Percentiles rank a stretch among this genome's conserved stretches.
phyloP scores from a whole-genome alignment of 2,329 filamentous ascomycete genomes.

The Cytospora schulzeri region DNA sequence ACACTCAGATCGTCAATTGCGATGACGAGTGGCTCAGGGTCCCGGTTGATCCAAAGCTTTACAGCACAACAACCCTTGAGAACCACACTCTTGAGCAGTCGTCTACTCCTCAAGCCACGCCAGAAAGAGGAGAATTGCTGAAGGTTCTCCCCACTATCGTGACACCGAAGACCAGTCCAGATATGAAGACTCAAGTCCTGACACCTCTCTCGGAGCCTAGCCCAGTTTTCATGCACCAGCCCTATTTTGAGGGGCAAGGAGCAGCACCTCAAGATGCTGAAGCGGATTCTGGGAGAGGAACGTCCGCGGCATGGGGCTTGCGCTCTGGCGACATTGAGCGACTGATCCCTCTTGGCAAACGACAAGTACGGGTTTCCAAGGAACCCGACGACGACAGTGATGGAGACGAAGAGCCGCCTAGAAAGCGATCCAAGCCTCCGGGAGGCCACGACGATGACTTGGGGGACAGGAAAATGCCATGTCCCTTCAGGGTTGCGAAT shows the following conservation, averaged over 20 bases:
- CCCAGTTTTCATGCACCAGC: slow-evolving; percentile 15
- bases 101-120: slow-evolving; percentile 7
- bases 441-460: slow-evolving; percentile 24
- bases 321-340: slow-evolving; percentile 10
- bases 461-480: slow-evolving; percentile 35
- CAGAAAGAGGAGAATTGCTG: slow-evolving; percentile 8
- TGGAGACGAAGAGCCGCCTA: slow-evolving; percentile 17
- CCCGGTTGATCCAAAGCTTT: slow-evolving; percentile 29
- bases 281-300: slow-evolving; percentile 2
- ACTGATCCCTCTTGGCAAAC: slow-evolving; percentile 14
- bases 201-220: slow-evolving; percentile 26
- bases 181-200: slow-evolving; percentile 20
- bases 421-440: slow-evolving; percentile 31
- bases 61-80: slow-evolving; percentile 1
- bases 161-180: slow-evolving; percentile 24
- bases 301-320: background rate
- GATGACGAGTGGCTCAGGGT: slow-evolving; percentile 26
- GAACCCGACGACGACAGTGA: slow-evolving; percentile 22
- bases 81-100: slow-evolving; percentile 8
- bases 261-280: slow-evolving; percentile 21
- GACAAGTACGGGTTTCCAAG: slow-evolving; percentile 15
- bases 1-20: slow-evolving; percentile 1
- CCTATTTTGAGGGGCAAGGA: slow-evolving; percentile 4
- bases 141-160: slow-evolving; percentile 9
- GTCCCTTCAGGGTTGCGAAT: slow-evolving; percentile 28